Conservation (phyloP, 176 grass and related monocot species). For the Ensete ventricosum region DNA sequence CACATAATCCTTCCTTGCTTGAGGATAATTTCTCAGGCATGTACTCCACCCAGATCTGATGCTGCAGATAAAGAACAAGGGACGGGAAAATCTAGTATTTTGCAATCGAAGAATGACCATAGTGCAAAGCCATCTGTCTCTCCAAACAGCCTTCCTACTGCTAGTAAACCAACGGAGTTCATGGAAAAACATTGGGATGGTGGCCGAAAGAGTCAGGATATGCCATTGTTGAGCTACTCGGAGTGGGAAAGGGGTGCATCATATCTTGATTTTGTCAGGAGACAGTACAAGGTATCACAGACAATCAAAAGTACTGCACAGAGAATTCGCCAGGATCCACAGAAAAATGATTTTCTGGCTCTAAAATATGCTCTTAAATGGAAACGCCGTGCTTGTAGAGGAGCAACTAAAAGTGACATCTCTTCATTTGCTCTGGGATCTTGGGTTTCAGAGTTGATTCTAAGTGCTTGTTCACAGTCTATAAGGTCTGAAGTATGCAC, state of each 20-base stretch:
- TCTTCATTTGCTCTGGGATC: conserved; percentile 86
- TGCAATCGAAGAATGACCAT: conserved; percentile 58
- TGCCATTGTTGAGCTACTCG: conserved; percentile 82
- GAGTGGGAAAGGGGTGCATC: conserved; percentile 96
- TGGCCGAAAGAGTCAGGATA: conserved; percentile 47
- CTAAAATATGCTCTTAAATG: conserved; percentile 91
- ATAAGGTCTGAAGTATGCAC: conserved; percentile 93
- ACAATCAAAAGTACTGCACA: conserved; percentile 45
- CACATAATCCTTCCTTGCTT: conserved; percentile 98
- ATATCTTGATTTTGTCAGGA: conserved; percentile 92
- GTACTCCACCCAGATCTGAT: conserved; percentile 85
- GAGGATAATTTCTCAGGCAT: conserved; percentile 95
- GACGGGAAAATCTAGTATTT: conserved; percentile 46
- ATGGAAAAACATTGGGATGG: conserved; percentile 38
- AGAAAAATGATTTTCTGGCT: conserved; percentile 69
- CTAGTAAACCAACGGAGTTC: conserved; percentile 40
- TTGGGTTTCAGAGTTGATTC: conserved; percentile 93
- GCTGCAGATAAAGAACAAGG: conserved; percentile 58
- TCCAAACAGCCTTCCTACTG: conserved; percentile 25
- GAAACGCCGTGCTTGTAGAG: conserved; percentile 71
- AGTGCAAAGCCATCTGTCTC: conserved; percentile 25
- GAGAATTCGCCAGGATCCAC: conserved; percentile 40
- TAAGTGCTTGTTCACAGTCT: conserved; percentile 96
- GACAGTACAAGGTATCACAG: conserved; percentile 89
- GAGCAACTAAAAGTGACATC: conserved; percentile 68